Evolutionary conservation across 352 stramenopile genomes (phyloP).

Genomic region (Pythium monospermum): DNA sequence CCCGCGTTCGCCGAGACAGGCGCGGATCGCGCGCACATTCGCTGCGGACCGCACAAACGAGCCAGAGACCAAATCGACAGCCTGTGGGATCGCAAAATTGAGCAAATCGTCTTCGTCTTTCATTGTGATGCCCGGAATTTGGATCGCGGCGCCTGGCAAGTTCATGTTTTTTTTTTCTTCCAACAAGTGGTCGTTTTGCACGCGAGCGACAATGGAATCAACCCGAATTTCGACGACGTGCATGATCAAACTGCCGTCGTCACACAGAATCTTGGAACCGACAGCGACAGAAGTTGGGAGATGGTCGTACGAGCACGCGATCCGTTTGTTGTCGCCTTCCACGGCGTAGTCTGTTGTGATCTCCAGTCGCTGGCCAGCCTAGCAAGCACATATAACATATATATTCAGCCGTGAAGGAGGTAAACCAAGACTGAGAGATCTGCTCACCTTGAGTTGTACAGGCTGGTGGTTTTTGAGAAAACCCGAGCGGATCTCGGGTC

Average conservation of each 20-base stretch:
- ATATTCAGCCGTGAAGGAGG: too few relatives aligned
- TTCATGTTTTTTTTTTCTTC: slow-evolving; percentile 98
- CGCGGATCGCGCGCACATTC: slow-evolving; percentile 91
- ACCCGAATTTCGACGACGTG: slow-evolving; percentile 79
- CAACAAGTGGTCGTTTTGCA: slow-evolving; percentile 87
- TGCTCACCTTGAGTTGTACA: slow-evolving; percentile 66
- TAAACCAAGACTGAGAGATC: too few relatives aligned
- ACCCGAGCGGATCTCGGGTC: slow-evolving; percentile 95
- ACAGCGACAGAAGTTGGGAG: slow-evolving; percentile 89
- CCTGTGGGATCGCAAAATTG: slow-evolving; percentile 95
- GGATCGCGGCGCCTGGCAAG: slow-evolving; percentile 82
- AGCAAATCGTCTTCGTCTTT: slow-evolving; percentile 93
- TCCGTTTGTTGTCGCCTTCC: slow-evolving; percentile 59
- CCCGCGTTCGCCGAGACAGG: slow-evolving; percentile 78
- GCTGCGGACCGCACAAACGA: slow-evolving; percentile 98
- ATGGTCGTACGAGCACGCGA: slow-evolving; percentile 94
- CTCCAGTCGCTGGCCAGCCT: slow-evolving; percentile 74
- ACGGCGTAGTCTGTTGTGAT: slow-evolving; percentile 90
- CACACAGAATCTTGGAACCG: slow-evolving; percentile 93
- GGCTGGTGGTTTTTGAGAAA: slow-evolving; percentile 65
- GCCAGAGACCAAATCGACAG: slow-evolving; percentile 97
- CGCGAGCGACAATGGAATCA: slow-evolving; percentile 68
- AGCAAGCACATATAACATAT: too few relatives aligned
- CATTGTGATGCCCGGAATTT: slow-evolving; percentile 92
- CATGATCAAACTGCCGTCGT: slow-evolving; percentile 94